phyloP scores from a whole-genome alignment of 805 yeast genomes.

The Saturnispora zaruensis region DNA sequence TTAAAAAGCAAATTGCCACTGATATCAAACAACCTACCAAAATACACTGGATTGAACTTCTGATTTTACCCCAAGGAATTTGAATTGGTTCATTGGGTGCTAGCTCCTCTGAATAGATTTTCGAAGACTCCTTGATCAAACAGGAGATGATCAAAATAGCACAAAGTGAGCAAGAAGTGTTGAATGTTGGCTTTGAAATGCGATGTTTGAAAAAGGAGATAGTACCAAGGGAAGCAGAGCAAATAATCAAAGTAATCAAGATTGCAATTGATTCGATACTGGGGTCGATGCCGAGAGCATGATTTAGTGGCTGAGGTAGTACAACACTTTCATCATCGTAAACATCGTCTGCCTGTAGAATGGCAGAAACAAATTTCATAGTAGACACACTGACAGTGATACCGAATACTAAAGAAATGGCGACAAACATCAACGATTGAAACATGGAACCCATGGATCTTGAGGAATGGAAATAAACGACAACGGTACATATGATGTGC shows the following conservation, averaged over 20 bases:
- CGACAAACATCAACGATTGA: constrained; percentile 59
- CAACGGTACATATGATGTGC: constrained; percentile 74
- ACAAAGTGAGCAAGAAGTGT: constrained; percentile 74
- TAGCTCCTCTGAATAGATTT: constrained; percentile 50
- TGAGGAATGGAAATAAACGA: constrained; percentile 79
- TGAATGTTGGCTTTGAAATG: constrained; percentile 59
- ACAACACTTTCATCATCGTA: neutral
- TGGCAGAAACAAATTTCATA: neutral
- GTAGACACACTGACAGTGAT: constrained; percentile 11
- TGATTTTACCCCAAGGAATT: constrained; percentile 47
- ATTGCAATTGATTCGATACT: constrained; percentile 2
- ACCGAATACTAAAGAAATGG: constrained; percentile 42
- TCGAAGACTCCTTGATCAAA: constrained; percentile 50
- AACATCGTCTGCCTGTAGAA: constrained; percentile 2
- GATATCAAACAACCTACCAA: constrained; percentile 52
- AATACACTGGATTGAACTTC: constrained; percentile 50
- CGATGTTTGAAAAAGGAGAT: constrained; percentile 64
- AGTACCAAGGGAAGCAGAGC: constrained; percentile 50
- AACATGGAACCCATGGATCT: constrained; percentile 74
- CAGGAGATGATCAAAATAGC: constrained; percentile 64
- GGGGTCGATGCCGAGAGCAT: neutral
- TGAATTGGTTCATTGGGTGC: constrained; percentile 24
- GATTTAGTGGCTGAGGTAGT: neutral
- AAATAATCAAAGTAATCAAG: constrained; percentile 19
- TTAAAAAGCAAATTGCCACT: constrained; percentile 47